phyloP scores from a whole-genome alignment of 148 eudicot species.

The Rhododendron mucronatum region DNA sequence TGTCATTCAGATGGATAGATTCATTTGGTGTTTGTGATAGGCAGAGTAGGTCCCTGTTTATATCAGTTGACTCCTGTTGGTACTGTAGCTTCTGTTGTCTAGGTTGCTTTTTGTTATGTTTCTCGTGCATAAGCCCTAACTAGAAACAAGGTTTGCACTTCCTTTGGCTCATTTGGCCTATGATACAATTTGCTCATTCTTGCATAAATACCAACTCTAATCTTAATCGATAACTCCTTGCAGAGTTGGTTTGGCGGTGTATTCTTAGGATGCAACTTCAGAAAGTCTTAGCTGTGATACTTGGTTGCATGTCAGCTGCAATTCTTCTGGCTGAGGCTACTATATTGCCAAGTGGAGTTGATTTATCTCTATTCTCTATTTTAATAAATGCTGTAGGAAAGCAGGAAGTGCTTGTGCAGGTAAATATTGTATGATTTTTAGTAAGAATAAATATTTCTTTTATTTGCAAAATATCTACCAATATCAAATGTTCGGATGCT shows the following conservation, averaged over 20 bases:
- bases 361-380: constrained; percentile 85
- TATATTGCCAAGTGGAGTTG: constrained; percentile 64
- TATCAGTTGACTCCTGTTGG: background rate
- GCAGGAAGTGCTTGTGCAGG: constrained; percentile 78
- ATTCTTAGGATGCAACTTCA: constrained; percentile 62
- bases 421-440: constrained; percentile 17
- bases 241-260: constrained; percentile 89
- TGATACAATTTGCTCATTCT: background rate
- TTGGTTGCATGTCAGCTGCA: constrained; percentile 89
- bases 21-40: background rate
- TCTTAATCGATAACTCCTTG: constrained; percentile 11
- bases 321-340: constrained; percentile 97
- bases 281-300: constrained; percentile 55
- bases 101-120: background rate
- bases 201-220: background rate
- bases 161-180: background rate
- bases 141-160: constrained; percentile 1
- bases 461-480: background rate
- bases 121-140: background rate
- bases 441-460: background rate
- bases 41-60: background rate
- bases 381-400: constrained; percentile 60
- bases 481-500: background rate
- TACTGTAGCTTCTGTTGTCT: constrained; percentile 3
- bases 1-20: background rate